A percentile compares a stretch with the other conserved stretches of the same genome.
Conservation (phyloP, 2,329 filamentous ascomycete species). For the Sclerotinia subarctica region DNA sequence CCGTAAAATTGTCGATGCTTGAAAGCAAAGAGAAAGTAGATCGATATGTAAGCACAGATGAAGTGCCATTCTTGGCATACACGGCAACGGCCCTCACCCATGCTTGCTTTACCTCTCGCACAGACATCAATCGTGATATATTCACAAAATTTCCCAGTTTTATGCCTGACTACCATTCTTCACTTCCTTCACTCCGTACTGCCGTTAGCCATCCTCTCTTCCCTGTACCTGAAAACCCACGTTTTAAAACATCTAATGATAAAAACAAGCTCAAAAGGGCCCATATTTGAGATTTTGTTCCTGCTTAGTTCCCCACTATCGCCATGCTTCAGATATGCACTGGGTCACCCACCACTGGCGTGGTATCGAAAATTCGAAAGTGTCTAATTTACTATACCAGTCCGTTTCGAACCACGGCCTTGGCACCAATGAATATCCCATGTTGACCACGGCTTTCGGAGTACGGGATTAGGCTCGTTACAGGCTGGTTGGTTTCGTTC, state of each 20-base stretch:
- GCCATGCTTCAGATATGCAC: constrained; percentile 1
- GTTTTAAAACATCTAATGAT: not conserved
- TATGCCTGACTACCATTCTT: not conserved
- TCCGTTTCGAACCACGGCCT: constrained; percentile 21
- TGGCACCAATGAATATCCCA: constrained; percentile 19
- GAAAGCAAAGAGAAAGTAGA: not conserved
- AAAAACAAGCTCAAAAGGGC: not conserved
- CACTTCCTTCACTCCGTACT: not conserved
- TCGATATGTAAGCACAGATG: not conserved
- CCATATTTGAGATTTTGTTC: not conserved
- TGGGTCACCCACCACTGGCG: not conserved
- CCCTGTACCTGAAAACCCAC: not conserved
- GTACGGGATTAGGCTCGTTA: not conserved
- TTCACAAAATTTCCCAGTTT: not conserved
- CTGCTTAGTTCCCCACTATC: not conserved
- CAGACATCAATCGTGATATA: not conserved
- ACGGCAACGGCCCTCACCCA: not conserved
- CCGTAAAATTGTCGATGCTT: not conserved
- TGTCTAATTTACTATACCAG: not conserved
- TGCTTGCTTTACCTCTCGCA: not conserved
- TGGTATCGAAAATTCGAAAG: constrained; percentile 7
- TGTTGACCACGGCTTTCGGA: not conserved
- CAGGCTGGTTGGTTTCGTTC: not conserved
- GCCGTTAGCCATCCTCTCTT: not conserved
- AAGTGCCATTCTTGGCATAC: not conserved